A percentile compares a stretch with the other conserved stretches of the same genome.
Conservation (phyloP, 1,284 basidiomycete genomes). For the Puccinia horiana region DNA sequence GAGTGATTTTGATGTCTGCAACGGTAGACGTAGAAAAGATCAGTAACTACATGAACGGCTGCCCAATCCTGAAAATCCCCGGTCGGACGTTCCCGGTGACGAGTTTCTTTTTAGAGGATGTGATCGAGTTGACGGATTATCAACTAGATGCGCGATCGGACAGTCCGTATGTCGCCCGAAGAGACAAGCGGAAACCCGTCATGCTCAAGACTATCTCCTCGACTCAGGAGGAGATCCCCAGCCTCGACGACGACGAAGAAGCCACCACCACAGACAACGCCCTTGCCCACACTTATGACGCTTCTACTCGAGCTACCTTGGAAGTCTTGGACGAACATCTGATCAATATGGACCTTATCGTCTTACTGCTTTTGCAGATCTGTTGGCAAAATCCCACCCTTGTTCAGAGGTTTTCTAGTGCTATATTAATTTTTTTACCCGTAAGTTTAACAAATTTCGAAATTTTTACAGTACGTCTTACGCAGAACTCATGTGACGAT, state of each 20-base stretch:
- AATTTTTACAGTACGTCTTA: constrained; percentile 58
- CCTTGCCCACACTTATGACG: constrained; percentile 57
- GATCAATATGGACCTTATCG: constrained; percentile 85
- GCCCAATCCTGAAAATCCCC: constrained; percentile 83
- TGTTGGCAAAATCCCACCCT: constrained; percentile 71
- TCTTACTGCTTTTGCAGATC: constrained; percentile 80
- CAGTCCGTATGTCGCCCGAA: constrained; percentile 70
- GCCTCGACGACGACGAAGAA: constrained; percentile 45
- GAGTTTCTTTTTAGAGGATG: constrained; percentile 85
- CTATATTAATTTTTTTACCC: constrained; percentile 90
- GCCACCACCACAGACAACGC: constrained; percentile 6
- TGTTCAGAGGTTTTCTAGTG: constrained; percentile 68
- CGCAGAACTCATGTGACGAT: neutral
- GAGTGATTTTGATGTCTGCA: constrained; percentile 95
- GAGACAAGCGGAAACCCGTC: constrained; percentile 38
- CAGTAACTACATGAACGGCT: constrained; percentile 86
- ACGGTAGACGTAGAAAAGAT: constrained; percentile 94
- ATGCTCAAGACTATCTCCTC: constrained; percentile 8
- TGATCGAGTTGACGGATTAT: constrained; percentile 83
- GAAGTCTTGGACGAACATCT: constrained; percentile 84
- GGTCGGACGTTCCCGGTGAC: constrained; percentile 97
- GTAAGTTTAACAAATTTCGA: constrained; percentile 61
- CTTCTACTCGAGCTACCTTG: constrained; percentile 73
- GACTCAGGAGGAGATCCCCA: constrained; percentile 29
- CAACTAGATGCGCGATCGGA: constrained; percentile 67